These are phyloP conservation scores for Lepiota brunneoincarnata DNA, from an alignment of 768 basidiomycete genomes.

Conservation along the genomic window DNA sequence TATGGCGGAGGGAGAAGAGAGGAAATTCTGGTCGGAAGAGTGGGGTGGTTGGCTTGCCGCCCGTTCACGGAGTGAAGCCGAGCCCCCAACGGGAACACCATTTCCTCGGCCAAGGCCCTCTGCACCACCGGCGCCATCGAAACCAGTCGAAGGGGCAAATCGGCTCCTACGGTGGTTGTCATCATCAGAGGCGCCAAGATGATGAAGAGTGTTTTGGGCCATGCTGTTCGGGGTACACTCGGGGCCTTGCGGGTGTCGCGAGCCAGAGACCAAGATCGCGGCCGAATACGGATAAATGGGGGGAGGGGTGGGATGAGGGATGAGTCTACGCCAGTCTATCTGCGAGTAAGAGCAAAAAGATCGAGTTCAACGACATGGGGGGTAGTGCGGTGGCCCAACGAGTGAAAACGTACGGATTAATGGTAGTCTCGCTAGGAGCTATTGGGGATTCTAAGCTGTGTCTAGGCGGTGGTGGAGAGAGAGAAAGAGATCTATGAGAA, in stretches of 20 bases:
- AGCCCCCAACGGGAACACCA: conserved; percentile 34
- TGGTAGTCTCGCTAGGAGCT: conserved; percentile 1
- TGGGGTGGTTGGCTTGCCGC: conserved; percentile 72
- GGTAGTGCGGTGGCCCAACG: too few species aligned
- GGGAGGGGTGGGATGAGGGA: neutral
- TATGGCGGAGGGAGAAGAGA: conserved; percentile 52
- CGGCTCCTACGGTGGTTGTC: conserved; percentile 6
- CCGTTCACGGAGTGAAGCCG: conserved; percentile 52
- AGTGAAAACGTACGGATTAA: conserved; percentile 14
- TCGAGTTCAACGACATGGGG: neutral
- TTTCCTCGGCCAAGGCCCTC: conserved; percentile 2
- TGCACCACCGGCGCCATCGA: conserved; percentile 1
- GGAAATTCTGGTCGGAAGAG: conserved; percentile 41
- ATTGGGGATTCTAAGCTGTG: conserved; percentile 3
- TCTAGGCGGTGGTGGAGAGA: conserved; percentile 13
- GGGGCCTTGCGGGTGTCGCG: conserved; percentile 4
- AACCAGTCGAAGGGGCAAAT: conserved; percentile 5
- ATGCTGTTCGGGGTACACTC: neutral
- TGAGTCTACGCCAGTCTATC: conserved; percentile 9
- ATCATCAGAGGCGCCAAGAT: conserved; percentile 7
- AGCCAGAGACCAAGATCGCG: neutral
- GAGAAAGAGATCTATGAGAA: conserved; percentile 12
- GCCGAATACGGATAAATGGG: neutral
- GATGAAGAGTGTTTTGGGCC: conserved; percentile 9
- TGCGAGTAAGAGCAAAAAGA: neutral